phyloP scores from a whole-genome alignment of 2,329 filamentous ascomycete genomes.

The Xylaria sp. region DNA sequence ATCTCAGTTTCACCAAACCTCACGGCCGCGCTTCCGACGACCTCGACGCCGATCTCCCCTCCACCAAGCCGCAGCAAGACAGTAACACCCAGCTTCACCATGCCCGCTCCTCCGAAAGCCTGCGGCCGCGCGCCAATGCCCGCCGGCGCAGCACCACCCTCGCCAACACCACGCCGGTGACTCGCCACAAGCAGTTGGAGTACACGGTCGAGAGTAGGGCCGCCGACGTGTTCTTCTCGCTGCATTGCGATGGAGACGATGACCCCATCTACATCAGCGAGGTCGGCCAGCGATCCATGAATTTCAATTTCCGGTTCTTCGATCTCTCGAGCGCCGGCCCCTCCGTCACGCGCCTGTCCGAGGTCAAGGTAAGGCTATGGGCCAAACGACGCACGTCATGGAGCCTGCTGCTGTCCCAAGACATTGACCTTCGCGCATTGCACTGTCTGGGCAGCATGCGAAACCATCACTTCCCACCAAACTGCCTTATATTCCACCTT shows the following conservation, averaged over 20 bases:
- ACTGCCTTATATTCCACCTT: constrained; percentile 87
- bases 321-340: constrained; percentile 74
- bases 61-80: constrained; percentile 67
- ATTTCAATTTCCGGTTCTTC: constrained; percentile 90
- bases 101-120: constrained; percentile 65
- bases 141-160: constrained; percentile 63
- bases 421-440: constrained; percentile 75
- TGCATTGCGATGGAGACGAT: constrained; percentile 74
- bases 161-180: constrained; percentile 58
- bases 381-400: constrained; percentile 67
- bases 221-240: constrained; percentile 89
- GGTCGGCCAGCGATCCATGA: constrained; percentile 80
- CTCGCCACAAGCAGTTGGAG: constrained; percentile 80
- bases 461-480: constrained; percentile 78
- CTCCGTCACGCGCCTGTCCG: constrained; percentile 71
- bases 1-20: constrained; percentile 75
- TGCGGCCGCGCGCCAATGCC: constrained; percentile 54
- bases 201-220: constrained; percentile 76
- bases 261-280: constrained; percentile 94
- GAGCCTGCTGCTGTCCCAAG: constrained; percentile 76
- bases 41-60: constrained; percentile 77
- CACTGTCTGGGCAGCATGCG: constrained; percentile 82
- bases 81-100: constrained; percentile 60
- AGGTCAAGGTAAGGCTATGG: constrained; percentile 79
- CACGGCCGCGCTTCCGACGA: constrained; percentile 78